Evolutionary conservation across 2,329 filamentous ascomycete species (phyloP).

Genomic region (Talaromyces sp.): DNA sequence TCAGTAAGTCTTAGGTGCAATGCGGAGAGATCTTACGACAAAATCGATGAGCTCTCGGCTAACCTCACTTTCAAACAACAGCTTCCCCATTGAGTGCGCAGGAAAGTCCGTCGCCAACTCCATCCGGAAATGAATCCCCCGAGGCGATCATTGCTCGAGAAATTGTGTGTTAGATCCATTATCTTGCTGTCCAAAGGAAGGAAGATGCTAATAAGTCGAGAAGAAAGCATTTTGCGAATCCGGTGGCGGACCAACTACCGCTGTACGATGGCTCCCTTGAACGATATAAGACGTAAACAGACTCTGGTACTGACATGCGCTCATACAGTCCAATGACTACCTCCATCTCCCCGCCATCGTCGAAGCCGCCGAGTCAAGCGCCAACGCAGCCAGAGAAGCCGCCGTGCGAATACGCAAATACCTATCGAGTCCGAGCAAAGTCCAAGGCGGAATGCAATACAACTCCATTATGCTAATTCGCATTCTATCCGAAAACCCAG

Average conservation of each 20-base stretch:
- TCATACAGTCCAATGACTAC: slow-evolving; percentile 73
- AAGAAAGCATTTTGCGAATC: slow-evolving; percentile 80
- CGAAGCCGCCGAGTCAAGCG: slow-evolving; percentile 89
- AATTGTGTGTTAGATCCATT: slow-evolving; percentile 30
- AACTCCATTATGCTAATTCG: slow-evolving; percentile 93
- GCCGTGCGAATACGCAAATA: slow-evolving; percentile 77
- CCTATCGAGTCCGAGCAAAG: slow-evolving; percentile 64
- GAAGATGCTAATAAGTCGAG: slow-evolving; percentile 3
- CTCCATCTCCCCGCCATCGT: slow-evolving; percentile 90
- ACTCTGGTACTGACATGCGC: slow-evolving; percentile 5
- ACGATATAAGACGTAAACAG: not conserved
- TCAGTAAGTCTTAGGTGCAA: not conserved
- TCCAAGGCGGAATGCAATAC: slow-evolving; percentile 72
- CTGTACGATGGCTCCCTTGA: slow-evolving; percentile 36
- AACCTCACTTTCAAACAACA: slow-evolving; percentile 15
- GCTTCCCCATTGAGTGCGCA: slow-evolving; percentile 18
- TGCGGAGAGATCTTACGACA: not conserved
- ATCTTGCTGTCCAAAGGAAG: not conserved
- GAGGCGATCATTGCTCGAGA: slow-evolving; percentile 37
- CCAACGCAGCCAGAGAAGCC: slow-evolving; percentile 74
- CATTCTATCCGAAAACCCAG: slow-evolving; percentile 89
- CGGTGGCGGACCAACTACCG: slow-evolving; percentile 51
- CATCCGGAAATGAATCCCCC: slow-evolving; percentile 28
- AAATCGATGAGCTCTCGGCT: not conserved
- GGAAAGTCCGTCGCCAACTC: slow-evolving; percentile 2